A percentile compares a stretch with the other conserved stretches of the same genome.
Conservation (phyloP, 2,329 filamentous ascomycete species). For the Cadophora sp. region DNA sequence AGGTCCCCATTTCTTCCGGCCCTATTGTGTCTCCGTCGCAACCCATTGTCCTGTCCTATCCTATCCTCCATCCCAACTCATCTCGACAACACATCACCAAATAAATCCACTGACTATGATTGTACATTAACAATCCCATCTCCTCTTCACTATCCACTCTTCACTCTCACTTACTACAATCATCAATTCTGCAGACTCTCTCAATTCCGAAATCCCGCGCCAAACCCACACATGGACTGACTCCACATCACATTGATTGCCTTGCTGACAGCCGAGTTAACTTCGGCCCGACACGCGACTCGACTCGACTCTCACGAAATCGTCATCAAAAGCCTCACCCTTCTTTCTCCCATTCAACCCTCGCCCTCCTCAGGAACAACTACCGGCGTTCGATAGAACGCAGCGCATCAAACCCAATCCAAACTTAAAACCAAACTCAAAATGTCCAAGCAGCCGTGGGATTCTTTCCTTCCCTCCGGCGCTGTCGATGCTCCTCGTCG, state of each 20-base stretch:
- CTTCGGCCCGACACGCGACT: constrained; percentile 17
- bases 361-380: not conserved
- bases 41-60: not conserved
- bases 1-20: too few relatives aligned
- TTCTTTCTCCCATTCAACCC: not conserved
- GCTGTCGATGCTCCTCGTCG: constrained; percentile 33
- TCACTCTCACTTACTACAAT: not conserved
- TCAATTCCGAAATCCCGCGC: not conserved
- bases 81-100: constrained; percentile 5
- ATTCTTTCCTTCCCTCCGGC: constrained; percentile 42
- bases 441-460: constrained; percentile 35
- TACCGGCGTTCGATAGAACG: constrained; percentile 2
- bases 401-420: not conserved
- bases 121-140: not conserved
- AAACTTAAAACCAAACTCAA: not conserved
- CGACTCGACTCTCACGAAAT: constrained; percentile 11
- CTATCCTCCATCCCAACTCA: not conserved
- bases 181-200: not conserved
- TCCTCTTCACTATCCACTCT: not conserved
- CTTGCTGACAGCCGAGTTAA: constrained; percentile 13
- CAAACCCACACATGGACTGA: not conserved
- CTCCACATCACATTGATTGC: not conserved
- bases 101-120: not conserved
- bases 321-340: constrained; percentile 28
- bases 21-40: too few relatives aligned